These are phyloP conservation scores for Houttuynia cordata DNA, from an alignment of 164 flowering plant species.

Conservation along the genomic window DNA sequence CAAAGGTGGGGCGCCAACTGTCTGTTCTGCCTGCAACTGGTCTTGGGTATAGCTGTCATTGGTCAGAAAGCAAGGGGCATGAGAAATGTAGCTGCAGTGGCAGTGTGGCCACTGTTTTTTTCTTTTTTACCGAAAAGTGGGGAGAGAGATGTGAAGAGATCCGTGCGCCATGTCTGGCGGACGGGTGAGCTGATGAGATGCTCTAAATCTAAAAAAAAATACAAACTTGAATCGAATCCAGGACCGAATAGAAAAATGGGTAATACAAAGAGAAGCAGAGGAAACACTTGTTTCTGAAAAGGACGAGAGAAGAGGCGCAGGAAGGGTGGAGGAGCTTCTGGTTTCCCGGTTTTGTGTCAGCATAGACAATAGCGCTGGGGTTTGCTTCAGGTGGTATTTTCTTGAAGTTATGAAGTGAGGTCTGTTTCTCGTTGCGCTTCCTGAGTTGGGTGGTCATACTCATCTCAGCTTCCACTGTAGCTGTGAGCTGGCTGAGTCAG, in stretches of 20 bases:
- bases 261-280: neutral
- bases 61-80: slow-evolving; percentile 9
- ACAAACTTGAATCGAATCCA: neutral
- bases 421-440: neutral
- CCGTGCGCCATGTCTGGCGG: neutral
- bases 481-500: neutral
- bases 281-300: neutral
- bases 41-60: no score
- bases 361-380: neutral
- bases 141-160: no score
- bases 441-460: neutral
- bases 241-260: neutral
- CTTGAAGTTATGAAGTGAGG: neutral
- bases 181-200: neutral
- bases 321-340: no score
- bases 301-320: neutral
- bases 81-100: slow-evolving; percentile 12
- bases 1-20: no score
- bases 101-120: slow-evolving; percentile 12
- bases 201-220: neutral
- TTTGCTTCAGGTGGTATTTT: neutral
- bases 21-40: no score
- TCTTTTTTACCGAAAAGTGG: neutral
- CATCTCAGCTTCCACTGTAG: neutral
- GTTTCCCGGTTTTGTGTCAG: neutral